phyloP scores from a whole-genome alignment of 352 stramenopile species.

The Phytophthora foliorum region DNA sequence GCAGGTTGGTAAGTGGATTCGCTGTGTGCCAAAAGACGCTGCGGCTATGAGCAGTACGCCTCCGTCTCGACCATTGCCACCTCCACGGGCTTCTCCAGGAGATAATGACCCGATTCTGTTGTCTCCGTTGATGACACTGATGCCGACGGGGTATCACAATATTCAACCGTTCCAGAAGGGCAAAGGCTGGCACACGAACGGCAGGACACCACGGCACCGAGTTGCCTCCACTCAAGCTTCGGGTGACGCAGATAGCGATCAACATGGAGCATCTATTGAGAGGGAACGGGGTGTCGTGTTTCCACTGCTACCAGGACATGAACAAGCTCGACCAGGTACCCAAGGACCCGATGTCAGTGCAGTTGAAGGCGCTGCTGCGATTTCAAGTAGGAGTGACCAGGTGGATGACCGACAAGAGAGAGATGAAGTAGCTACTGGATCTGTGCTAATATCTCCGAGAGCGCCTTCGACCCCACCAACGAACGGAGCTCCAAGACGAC shows the following conservation, averaged over 20 bases:
- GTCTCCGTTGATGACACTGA: constrained; percentile 67
- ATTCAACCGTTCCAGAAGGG: constrained; percentile 78
- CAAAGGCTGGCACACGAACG: constrained; percentile 75
- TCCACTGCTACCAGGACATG: constrained; percentile 37
- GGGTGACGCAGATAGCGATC: constrained; percentile 8
- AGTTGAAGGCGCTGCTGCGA: constrained; percentile 21
- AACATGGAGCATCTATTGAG: constrained; percentile 7
- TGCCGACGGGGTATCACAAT: constrained; percentile 73
- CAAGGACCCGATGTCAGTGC: constrained; percentile 32
- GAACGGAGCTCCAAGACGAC: constrained; percentile 24
- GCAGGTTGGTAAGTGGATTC: neutral
- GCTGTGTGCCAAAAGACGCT: constrained; percentile 4
- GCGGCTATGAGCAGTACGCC: constrained; percentile 22
- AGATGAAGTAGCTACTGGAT: constrained; percentile 18
- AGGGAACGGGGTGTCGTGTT: constrained; percentile 60
- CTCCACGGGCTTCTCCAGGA: constrained; percentile 9
- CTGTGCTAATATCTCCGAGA: constrained; percentile 26
- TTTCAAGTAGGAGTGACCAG: constrained; percentile 2
- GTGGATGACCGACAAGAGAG: constrained; percentile 33
- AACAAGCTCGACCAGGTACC: constrained; percentile 13
- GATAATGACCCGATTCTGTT: constrained; percentile 36
- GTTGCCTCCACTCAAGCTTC: constrained; percentile 20
- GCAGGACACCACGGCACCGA: constrained; percentile 30
- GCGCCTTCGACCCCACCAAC: constrained; percentile 20
- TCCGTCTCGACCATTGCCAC: constrained; percentile 21